phyloP scores from a whole-genome alignment of 192 early-diverging fungal species.

The Cetraspora pellucida region DNA sequence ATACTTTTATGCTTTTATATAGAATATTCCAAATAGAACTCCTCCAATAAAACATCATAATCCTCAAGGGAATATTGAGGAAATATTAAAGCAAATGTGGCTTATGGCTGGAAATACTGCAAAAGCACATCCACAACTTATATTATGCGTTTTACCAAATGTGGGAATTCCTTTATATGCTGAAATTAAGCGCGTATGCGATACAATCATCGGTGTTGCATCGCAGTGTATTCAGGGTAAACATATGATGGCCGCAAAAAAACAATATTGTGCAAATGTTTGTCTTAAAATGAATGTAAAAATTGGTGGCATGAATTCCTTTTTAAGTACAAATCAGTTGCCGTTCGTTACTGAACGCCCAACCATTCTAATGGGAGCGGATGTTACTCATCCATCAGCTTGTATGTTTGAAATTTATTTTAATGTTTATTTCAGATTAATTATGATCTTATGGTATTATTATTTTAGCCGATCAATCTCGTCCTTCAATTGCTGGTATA shows the following conservation, averaged over 20 bases:
- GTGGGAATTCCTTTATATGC: slow-evolving; percentile 80
- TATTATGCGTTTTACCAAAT: slow-evolving; percentile 80
- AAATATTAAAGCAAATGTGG: slow-evolving; percentile 70
- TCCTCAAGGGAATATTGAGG: slow-evolving; percentile 71
- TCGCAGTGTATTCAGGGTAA: slow-evolving; percentile 90
- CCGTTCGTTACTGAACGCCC: slow-evolving; percentile 45
- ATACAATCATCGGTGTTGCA: slow-evolving; percentile 83
- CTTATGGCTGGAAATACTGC: slow-evolving; percentile 67
- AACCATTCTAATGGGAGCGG: slow-evolving; percentile 84
- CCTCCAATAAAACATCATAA: slow-evolving; percentile 57
- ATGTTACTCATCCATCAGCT: slow-evolving; percentile 80
- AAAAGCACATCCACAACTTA: slow-evolving; percentile 70
- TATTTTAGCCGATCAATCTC: not conserved
- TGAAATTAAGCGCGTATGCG: slow-evolving; percentile 79
- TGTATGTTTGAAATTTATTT: no score
- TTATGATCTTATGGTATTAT: slow-evolving; percentile 42
- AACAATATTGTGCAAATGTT: slow-evolving; percentile 93
- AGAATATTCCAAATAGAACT: slow-evolving; percentile 41
- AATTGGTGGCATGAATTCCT: slow-evolving; percentile 80
- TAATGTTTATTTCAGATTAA: slow-evolving; percentile 37
- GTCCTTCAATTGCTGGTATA: no score
- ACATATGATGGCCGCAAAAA: slow-evolving; percentile 73
- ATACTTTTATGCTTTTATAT: no score
- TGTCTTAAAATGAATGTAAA: slow-evolving; percentile 91
- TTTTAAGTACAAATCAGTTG: not conserved